phyloP scores from a whole-genome alignment of 257 asterid species.

The Solanum phureja region DNA sequence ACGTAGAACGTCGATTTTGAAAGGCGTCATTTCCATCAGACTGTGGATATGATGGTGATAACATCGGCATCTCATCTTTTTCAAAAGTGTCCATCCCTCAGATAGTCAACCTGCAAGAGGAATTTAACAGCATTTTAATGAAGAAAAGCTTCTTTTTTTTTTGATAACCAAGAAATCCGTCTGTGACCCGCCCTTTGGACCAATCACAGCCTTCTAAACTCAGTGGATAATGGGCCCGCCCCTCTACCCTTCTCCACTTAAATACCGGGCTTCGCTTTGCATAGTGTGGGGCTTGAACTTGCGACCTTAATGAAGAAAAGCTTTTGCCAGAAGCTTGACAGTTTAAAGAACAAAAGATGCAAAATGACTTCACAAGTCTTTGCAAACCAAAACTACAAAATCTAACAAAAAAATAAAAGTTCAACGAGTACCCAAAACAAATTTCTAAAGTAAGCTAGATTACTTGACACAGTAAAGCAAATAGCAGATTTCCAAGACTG shows the following conservation, averaged over 20 bases:
- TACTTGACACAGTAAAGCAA: not conserved
- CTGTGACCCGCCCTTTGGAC: too few species aligned
- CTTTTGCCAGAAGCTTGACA: not conserved
- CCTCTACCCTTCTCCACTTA: too few species aligned
- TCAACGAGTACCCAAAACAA: not conserved
- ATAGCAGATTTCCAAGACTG: not conserved
- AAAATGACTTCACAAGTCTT: not conserved
- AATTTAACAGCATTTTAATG: not conserved
- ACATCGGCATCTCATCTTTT: conserved; percentile 65
- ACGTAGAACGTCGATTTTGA: conserved; percentile 20
- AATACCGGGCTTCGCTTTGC: too few species aligned
- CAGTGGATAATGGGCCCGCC: too few species aligned
- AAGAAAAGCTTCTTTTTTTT: not conserved
- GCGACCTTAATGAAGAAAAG: not conserved
- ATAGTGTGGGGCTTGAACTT: too few species aligned
- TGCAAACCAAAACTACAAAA: not conserved
- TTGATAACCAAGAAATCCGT: too few species aligned
- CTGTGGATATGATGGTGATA: conserved; percentile 32
- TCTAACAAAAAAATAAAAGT: not conserved
- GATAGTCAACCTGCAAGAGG: conserved; percentile 9
- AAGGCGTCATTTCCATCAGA: conserved; percentile 26
- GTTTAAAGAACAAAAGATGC: not conserved
- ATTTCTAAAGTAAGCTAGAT: not conserved
- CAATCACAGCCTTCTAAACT: too few species aligned
- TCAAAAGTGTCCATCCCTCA: conserved; percentile 53